Base-by-base conservation (phyloP, 108 stramenopile genomes). In the Discostella stelligeroides region DNA sequence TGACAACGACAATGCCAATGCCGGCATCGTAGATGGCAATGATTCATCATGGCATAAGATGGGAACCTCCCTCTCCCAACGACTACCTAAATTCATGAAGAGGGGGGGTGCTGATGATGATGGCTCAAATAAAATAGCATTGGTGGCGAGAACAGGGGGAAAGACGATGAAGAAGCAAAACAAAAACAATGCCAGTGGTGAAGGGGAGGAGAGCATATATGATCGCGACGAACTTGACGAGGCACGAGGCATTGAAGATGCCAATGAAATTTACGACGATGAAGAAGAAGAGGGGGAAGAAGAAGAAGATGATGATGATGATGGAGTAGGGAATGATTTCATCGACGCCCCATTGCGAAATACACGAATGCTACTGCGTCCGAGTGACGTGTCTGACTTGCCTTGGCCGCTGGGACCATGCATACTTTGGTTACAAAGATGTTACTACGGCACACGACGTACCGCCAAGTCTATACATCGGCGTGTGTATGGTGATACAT, bases 401-500 rank as follows among this genome's bases (percentile, higher is more conserved):
- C 80, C 84, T 27, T 77, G 73, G 23, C 69, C 84, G 1, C 46
- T 77, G 10, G 76, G 68, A 12, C 24, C 58, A 27, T 48, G 76
- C 27, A 65, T 86, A 27, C 76, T 86, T 21, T 54, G 54, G 20
- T 54, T 70, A 5, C 73, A 80, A 42, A 10, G 54, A 41, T 75
- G 60, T 30, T 80, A 65, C 71, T 73, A 23, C 70, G 53, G 49
- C 54, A 71, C 56, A 49, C 82, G 66, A 54, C 78, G 53, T 27
- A 48, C 12, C 55, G 91, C 57, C 65, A 79, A 37, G 54, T 71
- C 37, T 0, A 27, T 97, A 0, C 92, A 95, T 72, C 50, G 78
- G 34, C 79, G 80, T 12, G 68, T 97, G 24, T 98, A 98, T 61
- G 97, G 97, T n/a, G 88, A 96, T 71, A 68, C 89, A 15, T 72